A percentile compares a stretch with the other conserved stretches of the same genome.
These are phyloP conservation scores for Xylaria telfairii DNA, from an alignment of 495 filamentous ascomycete species.

Conservation along the genomic window DNA sequence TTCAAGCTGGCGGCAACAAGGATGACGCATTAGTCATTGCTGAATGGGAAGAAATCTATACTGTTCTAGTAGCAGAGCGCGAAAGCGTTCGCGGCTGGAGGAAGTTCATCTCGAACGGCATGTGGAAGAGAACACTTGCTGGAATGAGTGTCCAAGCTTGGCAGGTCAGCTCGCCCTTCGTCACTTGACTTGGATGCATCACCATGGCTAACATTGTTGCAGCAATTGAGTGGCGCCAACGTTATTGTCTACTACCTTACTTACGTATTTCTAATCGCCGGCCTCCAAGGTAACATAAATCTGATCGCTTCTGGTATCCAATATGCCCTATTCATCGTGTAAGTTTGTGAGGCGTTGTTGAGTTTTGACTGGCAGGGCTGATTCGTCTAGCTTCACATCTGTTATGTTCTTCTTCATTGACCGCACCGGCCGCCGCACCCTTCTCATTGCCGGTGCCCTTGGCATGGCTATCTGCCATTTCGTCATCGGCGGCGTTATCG, in stretches of 20 bases:
- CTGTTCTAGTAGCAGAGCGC: conserved; percentile 63
- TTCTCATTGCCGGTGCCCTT: conserved; percentile 73
- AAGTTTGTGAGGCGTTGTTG: conserved; percentile 13
- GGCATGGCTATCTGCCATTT: conserved; percentile 75
- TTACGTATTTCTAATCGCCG: conserved; percentile 75
- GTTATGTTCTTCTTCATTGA: conserved; percentile 76
- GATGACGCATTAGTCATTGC: conserved; percentile 72
- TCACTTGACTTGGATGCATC: not conserved
- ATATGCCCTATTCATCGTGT: conserved; percentile 76
- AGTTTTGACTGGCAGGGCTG: not conserved
- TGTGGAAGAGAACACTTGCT: conserved; percentile 76
- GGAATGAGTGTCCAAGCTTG: conserved; percentile 68
- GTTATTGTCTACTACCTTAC: conserved; percentile 75
- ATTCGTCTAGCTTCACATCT: conserved; percentile 66
- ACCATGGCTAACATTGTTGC: conserved; percentile 58
- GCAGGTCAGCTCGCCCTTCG: conserved; percentile 39
- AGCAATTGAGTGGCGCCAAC: conserved; percentile 74
- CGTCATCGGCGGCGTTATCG: conserved; percentile 64
- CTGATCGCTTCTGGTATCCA: conserved; percentile 73
- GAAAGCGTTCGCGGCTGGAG: conserved; percentile 61
- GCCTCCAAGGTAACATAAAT: conserved; percentile 66
- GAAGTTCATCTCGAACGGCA: conserved; percentile 65
- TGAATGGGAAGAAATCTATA: conserved; percentile 74
- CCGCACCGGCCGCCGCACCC: conserved; percentile 70
- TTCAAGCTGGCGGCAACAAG: conserved; percentile 69